Evolutionary conservation across 805 yeast genomes (phyloP), one percentile per base, ranked within the genome.

Genomic region (Saccharomycopsis amapae): DNA sequence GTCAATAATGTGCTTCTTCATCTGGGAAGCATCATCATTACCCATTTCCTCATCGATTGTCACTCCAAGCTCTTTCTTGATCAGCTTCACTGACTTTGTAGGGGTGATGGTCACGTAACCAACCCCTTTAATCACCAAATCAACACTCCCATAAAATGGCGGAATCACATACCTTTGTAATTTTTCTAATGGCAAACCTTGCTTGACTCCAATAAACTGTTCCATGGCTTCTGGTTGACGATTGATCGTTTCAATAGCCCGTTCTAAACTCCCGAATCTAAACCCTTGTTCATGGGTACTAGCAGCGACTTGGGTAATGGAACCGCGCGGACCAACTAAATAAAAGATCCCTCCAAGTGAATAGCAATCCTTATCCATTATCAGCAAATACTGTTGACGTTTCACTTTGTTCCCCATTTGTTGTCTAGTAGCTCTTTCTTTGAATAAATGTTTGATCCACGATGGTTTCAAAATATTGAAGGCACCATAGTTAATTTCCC

Each of bases 121-220:
- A n/a, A 79, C 58, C 49, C 78, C 78, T 43, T 75, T 76, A 7
- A 84, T 53, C 2, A 84, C 81, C 23, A 84, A 55, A 55, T 84
- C 94, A 7, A 84, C 63, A 3, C 73, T 58, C 0, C 90, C 90
- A 48, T 62, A 66, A 54, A 83, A 83, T n/a, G 86, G 85, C 0
- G 93, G 90, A 3, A 84, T 66, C 2, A 74, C 66, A 51, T 71
- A 79, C 47, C 76, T 62, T 55, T 58, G 22, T 33, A 49, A 31
- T 48, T 55, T 25, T 38, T 40, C 45, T 48, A 45, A 37, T 42
- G 41, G 22, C n/a, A 18, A 22, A 2, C 50, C 50, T 2, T 45
- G 40, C 3, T 48, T 49, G 3, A 62, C 56, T 9, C 44, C 24
- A 45, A 50, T 62, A 7, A 56, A 42, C 2, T 48, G 24, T 5